phyloP scores from a whole-genome alignment of 225 moss, liverwort and hornwort species.

The Climacium dendroides region DNA sequence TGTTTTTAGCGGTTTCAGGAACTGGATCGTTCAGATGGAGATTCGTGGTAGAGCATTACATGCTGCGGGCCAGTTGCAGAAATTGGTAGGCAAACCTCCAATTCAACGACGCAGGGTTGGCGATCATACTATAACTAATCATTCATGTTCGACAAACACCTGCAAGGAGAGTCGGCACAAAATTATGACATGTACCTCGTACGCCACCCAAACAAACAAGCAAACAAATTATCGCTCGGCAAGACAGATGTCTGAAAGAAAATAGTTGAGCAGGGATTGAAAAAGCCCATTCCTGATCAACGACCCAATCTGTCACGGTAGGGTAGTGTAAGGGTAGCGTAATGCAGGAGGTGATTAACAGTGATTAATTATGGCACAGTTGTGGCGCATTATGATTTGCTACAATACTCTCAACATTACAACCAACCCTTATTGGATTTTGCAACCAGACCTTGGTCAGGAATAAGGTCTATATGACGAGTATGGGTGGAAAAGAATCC shows the following conservation, averaged over 20 bases:
- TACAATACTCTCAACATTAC: too few species aligned
- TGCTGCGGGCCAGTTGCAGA: background rate
- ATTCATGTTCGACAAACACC: conserved; percentile 72
- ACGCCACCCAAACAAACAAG: background rate
- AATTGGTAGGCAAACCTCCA: background rate
- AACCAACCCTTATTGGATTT: too few species aligned
- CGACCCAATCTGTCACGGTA: too few species aligned
- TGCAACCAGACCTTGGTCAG: too few species aligned
- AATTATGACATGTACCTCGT: background rate
- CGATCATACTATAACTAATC: background rate
- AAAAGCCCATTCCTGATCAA: background rate
- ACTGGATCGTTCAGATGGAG: background rate
- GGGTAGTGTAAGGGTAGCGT: too few species aligned
- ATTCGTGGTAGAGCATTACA: background rate
- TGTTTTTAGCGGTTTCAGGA: background rate
- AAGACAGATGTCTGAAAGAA: background rate
- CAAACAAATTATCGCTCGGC: background rate
- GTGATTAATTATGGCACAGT: too few species aligned
- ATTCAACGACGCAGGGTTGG: background rate
- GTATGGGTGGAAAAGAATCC: too few species aligned
- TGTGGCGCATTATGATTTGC: too few species aligned
- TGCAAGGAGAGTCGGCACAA: background rate
- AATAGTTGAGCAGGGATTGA: background rate
- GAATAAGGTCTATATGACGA: too few species aligned
- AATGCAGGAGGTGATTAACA: too few species aligned